Evolutionary conservation across 2,329 filamentous ascomycete genomes (phyloP).

Genomic region (Macrophomina pseudophaseolina): DNA sequence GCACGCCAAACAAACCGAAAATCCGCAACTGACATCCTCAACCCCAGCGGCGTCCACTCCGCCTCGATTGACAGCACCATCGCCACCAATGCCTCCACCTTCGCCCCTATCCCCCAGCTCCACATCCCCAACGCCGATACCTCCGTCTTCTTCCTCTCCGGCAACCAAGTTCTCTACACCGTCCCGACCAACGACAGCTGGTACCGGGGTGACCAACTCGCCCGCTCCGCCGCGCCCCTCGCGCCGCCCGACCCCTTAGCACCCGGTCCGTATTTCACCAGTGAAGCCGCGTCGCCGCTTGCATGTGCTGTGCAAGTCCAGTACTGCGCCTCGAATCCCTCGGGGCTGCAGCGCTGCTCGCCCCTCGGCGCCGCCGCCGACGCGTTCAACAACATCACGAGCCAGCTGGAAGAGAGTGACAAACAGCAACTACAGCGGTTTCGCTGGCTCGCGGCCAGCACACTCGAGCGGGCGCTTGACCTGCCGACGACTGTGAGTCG

Average conservation of each 20-base stretch:
- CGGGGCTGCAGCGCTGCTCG: slow-evolving; percentile 5
- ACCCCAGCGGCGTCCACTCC: neutral
- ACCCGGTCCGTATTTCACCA: slow-evolving; percentile 2
- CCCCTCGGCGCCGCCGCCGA: neutral
- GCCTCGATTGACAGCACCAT: neutral
- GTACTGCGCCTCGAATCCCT: slow-evolving; percentile 27
- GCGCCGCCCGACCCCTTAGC: neutral
- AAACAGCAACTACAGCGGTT: neutral
- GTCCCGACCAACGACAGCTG: slow-evolving; percentile 38
- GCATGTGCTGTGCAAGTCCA: slow-evolving; percentile 26
- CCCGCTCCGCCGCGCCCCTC: neutral
- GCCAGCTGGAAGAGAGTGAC: neutral
- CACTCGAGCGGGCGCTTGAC: neutral
- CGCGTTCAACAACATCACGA: neutral
- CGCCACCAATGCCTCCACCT: neutral
- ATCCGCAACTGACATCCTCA: neutral
- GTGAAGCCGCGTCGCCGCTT: slow-evolving; percentile 25
- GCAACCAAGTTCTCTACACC: slow-evolving; percentile 36
- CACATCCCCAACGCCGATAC: slow-evolving; percentile 39
- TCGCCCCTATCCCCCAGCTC: slow-evolving; percentile 37
- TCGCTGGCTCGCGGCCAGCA: slow-evolving; percentile 2
- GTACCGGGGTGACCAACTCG: slow-evolving; percentile 30
- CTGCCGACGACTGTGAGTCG: neutral
- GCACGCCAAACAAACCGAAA: neutral
- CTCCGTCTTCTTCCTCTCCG: slow-evolving; percentile 39